phyloP scores from a whole-genome alignment of 2,329 filamentous ascomycete genomes.

The Aureobasidium sp. region DNA sequence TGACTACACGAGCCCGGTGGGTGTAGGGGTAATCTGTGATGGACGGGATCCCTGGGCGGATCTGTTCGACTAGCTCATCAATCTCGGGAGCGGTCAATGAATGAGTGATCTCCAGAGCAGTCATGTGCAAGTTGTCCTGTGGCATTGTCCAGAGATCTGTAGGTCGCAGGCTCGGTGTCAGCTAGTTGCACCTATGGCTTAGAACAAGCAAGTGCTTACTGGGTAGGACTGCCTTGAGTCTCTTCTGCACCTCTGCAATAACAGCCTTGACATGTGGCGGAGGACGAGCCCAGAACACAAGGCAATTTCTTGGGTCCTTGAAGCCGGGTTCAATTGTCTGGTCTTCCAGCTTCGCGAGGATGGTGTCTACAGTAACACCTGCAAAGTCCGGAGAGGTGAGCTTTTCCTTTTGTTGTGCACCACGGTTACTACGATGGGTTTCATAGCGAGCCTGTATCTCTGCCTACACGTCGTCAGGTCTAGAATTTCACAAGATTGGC shows the following conservation, averaged over 20 bases:
- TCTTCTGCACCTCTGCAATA: slow-evolving; percentile 60
- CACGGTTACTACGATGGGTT: slow-evolving; percentile 66
- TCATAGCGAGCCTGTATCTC: slow-evolving; percentile 67
- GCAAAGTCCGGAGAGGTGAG: slow-evolving; percentile 62
- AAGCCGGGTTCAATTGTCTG: slow-evolving; percentile 60
- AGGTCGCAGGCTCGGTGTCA: background rate
- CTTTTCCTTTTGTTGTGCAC: slow-evolving; percentile 65
- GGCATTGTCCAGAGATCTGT: slow-evolving; percentile 84
- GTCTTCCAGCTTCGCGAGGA: slow-evolving; percentile 62
- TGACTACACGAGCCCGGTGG: slow-evolving; percentile 69
- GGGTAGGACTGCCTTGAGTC: slow-evolving; percentile 57
- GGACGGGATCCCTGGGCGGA: slow-evolving; percentile 49
- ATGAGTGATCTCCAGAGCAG: slow-evolving; percentile 76
- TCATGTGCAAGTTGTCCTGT: slow-evolving; percentile 69
- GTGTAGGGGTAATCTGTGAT: slow-evolving; percentile 60
- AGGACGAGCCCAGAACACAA: slow-evolving; percentile 84
- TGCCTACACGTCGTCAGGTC: slow-evolving; percentile 35
- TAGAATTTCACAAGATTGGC: background rate
- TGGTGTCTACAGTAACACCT: slow-evolving; percentile 68
- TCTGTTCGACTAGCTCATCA: slow-evolving; percentile 48
- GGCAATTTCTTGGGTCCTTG: slow-evolving; percentile 68
- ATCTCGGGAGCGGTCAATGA: slow-evolving; percentile 66
- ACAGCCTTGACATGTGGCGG: slow-evolving; percentile 63
- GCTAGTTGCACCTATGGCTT: background rate
- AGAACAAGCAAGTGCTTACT: slow-evolving; percentile 45